phyloP scores from a whole-genome alignment of 768 basidiomycete genomes.

The Floccularia luteovirens region DNA sequence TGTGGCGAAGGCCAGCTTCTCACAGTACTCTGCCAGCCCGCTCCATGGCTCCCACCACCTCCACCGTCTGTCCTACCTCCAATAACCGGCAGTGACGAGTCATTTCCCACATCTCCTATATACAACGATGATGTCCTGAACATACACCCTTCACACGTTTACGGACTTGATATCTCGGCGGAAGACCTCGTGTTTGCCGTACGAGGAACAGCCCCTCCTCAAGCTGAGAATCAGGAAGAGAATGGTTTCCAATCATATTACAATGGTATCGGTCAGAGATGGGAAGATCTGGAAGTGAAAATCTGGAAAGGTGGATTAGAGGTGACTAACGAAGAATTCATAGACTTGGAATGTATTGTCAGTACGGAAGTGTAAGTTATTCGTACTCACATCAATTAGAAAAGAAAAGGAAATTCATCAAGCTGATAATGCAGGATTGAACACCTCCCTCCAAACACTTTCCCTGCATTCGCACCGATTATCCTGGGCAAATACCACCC shows the following conservation, averaged over 20 bases:
- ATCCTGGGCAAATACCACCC: slow-evolving; percentile 79
- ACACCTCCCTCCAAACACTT: slow-evolving; percentile 54
- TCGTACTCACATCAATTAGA: slow-evolving; percentile 2
- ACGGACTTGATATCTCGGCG: slow-evolving; percentile 61
- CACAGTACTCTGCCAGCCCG: slow-evolving; percentile 60
- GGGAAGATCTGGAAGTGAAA: slow-evolving; percentile 59
- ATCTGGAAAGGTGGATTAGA: slow-evolving; percentile 76
- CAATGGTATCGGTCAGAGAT: slow-evolving; percentile 34
- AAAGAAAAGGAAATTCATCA: not conserved
- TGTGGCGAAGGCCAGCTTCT: slow-evolving; percentile 81
- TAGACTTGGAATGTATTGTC: slow-evolving; percentile 63
- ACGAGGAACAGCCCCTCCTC: slow-evolving; percentile 34
- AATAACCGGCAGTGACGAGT: slow-evolving; percentile 9
- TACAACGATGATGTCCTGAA: slow-evolving; percentile 44
- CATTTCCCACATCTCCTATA: slow-evolving; percentile 15
- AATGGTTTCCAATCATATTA: slow-evolving; percentile 14
- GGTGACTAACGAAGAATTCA: slow-evolving; percentile 55
- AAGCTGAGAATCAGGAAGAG: slow-evolving; percentile 14
- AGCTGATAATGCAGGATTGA: slow-evolving; percentile 51
- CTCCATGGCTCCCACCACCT: slow-evolving; percentile 55
- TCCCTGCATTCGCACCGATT: slow-evolving; percentile 58
- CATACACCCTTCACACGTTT: slow-evolving; percentile 47
- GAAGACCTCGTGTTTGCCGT: slow-evolving; percentile 49
- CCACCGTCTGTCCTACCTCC: slow-evolving; percentile 24
- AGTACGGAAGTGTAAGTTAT: slow-evolving; percentile 71